phyloP scores from a whole-genome alignment of 495 filamentous ascomycete genomes.

The Penicillium steckii region DNA sequence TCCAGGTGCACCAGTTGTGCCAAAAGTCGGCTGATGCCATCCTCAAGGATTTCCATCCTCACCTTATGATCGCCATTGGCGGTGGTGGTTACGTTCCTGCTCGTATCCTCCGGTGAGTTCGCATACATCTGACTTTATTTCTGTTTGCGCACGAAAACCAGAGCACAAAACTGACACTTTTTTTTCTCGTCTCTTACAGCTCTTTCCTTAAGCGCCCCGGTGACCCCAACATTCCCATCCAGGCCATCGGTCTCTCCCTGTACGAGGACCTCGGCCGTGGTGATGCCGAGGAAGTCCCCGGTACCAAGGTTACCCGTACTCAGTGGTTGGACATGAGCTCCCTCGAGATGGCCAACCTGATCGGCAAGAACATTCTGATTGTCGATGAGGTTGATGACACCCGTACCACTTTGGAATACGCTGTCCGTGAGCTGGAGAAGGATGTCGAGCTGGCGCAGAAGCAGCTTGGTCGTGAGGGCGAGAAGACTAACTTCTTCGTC shows the following conservation, averaged over 20 bases:
- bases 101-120: conserved; percentile 84
- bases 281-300: conserved; percentile 67
- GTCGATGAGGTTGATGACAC: conserved; percentile 99
- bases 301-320: conserved; percentile 93
- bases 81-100: conserved; percentile 97
- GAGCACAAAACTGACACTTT: conserved; percentile 2
- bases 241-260: conserved; percentile 96
- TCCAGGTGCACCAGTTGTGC: conserved; percentile 96
- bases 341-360: conserved; percentile 85
- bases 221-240: conserved; percentile 94
- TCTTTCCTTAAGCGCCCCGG: conserved; percentile 94
- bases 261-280: conserved; percentile 78
- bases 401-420: conserved; percentile 94
- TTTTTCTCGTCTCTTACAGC: conserved; percentile 34
- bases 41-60: conserved; percentile 79
- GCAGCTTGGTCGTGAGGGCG: conserved; percentile 62
- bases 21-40: conserved; percentile 78
- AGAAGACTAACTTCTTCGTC: conserved; percentile 83
- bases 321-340: conserved; percentile 95
- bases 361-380: conserved; percentile 96
- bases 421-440: conserved; percentile 92
- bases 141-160: neutral
- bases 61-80: conserved; percentile 98
- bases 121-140: neutral
- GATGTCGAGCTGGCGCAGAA: conserved; percentile 83